Conservation (phyloP, 495 filamentous ascomycete species). For the Penicillium robsamsonii region DNA sequence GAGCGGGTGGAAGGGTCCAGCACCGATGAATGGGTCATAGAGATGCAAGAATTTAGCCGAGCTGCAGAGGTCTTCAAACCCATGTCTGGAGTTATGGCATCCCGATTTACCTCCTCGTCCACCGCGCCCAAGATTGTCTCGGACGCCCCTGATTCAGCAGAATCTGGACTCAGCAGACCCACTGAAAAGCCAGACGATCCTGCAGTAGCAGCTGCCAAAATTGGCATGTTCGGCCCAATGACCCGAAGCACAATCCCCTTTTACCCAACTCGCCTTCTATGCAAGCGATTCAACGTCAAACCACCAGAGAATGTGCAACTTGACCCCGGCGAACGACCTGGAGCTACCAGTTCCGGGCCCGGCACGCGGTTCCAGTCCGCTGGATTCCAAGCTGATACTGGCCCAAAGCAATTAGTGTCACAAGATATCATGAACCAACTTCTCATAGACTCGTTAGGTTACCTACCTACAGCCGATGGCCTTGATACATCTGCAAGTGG, state of each 20-base stretch:
- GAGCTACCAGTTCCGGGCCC: conserved; percentile 18
- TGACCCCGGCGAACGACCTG: conserved; percentile 47
- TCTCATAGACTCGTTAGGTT: conserved; percentile 29
- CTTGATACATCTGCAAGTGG: conserved; percentile 9
- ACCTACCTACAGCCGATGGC: conserved; percentile 16
- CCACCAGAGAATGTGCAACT: conserved; percentile 68
- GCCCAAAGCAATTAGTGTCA: conserved; percentile 39
- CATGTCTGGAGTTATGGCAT: conserved; percentile 86
- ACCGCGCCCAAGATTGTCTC: conserved; percentile 42
- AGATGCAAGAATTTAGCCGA: conserved; percentile 82
- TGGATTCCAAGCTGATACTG: conserved; percentile 33
- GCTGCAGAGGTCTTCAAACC: conserved; percentile 93
- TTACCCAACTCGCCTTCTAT: conserved; percentile 78
- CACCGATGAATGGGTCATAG: conserved; percentile 73
- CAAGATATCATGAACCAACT: conserved; percentile 43
- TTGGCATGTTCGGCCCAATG: conserved; percentile 91
- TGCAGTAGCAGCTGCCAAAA: conserved; percentile 79
- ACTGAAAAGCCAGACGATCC: conserved; percentile 69
- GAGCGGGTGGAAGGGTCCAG: conserved; percentile 53
- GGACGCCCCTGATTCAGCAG: conserved; percentile 38
- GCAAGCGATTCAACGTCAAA: conserved; percentile 87
- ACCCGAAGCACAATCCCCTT: conserved; percentile 73
- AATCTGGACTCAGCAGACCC: conserved; percentile 53
- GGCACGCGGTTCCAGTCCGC: conserved; percentile 37
- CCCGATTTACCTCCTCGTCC: conserved; percentile 79